Conservation (phyloP, 1,139 yeast species). For the Suhomyces maxii region DNA sequence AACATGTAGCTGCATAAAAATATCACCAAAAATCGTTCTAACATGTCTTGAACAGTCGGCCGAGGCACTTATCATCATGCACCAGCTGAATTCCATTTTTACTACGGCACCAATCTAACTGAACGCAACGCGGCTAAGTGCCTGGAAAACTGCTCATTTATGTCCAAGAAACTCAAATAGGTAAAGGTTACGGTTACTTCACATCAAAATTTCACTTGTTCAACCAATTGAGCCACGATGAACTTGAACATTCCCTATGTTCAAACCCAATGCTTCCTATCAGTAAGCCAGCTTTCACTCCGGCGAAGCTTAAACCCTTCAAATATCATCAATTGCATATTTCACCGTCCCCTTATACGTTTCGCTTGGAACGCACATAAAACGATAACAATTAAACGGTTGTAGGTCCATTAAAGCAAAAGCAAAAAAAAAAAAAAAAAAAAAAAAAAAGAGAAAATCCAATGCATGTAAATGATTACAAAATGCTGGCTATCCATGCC, state of each 20-base stretch:
- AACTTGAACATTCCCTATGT: not conserved
- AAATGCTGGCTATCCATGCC: not conserved
- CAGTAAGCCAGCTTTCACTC: no score
- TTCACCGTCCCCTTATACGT: not conserved
- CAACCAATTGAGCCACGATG: not conserved
- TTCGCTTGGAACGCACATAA: not conserved
- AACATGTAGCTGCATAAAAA: not conserved
- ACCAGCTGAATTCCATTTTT: not conserved
- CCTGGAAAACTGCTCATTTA: not conserved
- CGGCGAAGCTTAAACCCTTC: not conserved
- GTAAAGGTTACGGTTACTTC: not conserved
- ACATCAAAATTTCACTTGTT: not conserved
- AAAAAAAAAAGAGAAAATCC: no score
- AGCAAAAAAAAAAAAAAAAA: no score
- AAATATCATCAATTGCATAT: not conserved
- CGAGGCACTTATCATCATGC: not conserved
- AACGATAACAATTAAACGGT: no score
- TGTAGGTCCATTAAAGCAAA: no score
- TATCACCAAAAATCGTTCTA: no score
- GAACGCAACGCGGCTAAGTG: not conserved
- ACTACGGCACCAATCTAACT: not conserved
- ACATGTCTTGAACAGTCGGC: no score
- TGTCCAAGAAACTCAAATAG: not conserved
- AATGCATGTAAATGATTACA: no score
- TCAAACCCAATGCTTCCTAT: not conserved